These are phyloP conservation scores for Colletotrichum lindemuthianum DNA, from an alignment of 2,329 filamentous ascomycete species.

Conservation along the genomic window DNA sequence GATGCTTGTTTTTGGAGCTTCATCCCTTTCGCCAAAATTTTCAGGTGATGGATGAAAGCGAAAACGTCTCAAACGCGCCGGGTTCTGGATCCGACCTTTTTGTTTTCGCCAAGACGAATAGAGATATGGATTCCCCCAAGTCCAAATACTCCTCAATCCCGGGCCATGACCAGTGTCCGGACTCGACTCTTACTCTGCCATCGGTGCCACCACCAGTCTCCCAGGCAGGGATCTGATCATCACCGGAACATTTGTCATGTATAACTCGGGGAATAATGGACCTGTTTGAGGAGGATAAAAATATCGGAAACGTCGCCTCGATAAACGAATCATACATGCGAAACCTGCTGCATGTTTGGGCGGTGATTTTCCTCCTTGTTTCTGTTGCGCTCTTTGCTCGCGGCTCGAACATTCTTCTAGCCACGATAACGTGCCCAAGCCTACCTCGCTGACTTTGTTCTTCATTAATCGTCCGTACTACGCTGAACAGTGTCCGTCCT, in stretches of 20 bases:
- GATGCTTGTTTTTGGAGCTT: neutral
- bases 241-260: conserved; percentile 12
- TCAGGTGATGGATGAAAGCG: conserved; percentile 1
- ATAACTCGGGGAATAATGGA: conserved; percentile 13
- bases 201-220: conserved; percentile 19
- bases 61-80: conserved; percentile 21
- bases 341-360: neutral
- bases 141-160: conserved; percentile 4
- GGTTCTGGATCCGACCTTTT: conserved; percentile 13
- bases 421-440: conserved; percentile 6
- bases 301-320: conserved; percentile 8
- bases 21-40: too few relatives aligned
- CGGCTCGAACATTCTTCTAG: neutral
- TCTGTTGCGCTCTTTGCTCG: too few relatives aligned
- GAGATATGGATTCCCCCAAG: conserved; percentile 19
- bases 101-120: conserved; percentile 27
- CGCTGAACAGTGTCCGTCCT: too few relatives aligned
- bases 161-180: neutral
- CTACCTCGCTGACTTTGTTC: neutral
- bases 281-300: conserved; percentile 4
- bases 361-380: neutral
- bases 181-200: neutral
- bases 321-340: conserved; percentile 4
- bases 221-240: neutral
- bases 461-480: too few relatives aligned